phyloP scores from a whole-genome alignment of 768 basidiomycete genomes.

The Pholiota molesta region DNA sequence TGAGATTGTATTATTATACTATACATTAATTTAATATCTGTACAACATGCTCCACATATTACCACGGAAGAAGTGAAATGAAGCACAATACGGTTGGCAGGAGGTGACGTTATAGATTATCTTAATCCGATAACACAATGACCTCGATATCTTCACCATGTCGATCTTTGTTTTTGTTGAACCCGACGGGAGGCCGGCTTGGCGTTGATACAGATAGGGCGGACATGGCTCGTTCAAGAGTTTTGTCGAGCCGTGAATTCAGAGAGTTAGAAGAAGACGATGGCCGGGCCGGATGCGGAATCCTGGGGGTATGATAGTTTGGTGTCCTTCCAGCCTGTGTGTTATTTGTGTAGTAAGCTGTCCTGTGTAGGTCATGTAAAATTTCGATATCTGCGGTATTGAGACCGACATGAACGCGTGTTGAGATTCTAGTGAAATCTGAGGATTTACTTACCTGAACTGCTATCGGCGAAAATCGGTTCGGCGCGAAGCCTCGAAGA shows the following conservation, averaged over 20 bases:
- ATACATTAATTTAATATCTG: slow-evolving; percentile 6
- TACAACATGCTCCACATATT: background rate
- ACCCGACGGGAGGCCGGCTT: background rate
- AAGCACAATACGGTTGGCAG: background rate
- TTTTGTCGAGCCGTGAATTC: background rate
- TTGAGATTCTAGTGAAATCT: background rate
- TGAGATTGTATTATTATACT: slow-evolving; percentile 2
- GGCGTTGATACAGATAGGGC: slow-evolving; percentile 10
- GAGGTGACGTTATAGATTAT: background rate
- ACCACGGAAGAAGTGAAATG: background rate
- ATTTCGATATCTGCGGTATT: background rate
- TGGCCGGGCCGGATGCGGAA: background rate
- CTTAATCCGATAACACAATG: slow-evolving; percentile 27
- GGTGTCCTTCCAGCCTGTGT: background rate
- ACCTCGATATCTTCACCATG: slow-evolving; percentile 9
- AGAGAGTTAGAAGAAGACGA: background rate
- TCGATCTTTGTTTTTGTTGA: background rate
- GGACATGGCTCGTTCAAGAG: slow-evolving; percentile 11
- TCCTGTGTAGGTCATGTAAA: background rate
- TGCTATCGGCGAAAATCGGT: slow-evolving; percentile 3
- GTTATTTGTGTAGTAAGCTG: background rate
- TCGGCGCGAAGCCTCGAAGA: background rate
- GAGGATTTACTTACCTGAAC: slow-evolving; percentile 4
- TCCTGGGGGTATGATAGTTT: background rate
- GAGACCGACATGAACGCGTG: background rate